Conservation (phyloP, 2,329 filamentous ascomycete genomes). For the Sordariomycetes sp. region DNA sequence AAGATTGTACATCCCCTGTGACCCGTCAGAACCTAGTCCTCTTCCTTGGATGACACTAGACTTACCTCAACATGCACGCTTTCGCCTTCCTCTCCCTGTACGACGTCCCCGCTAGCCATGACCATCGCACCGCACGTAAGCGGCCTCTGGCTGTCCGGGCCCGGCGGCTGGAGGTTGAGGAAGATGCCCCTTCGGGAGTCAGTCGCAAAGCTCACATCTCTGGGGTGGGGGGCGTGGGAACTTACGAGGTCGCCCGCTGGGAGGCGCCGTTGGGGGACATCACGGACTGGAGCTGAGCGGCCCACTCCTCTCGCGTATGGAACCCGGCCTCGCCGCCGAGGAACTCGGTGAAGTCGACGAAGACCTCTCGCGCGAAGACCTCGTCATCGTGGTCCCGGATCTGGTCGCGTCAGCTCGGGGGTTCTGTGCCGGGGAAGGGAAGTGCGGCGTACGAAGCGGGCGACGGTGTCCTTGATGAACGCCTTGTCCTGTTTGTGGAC, state of each 20-base stretch:
- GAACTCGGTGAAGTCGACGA: not conserved
- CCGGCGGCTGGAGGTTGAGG: not conserved
- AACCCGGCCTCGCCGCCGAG: not conserved
- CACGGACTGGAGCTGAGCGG: not conserved
- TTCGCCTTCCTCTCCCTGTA: not conserved
- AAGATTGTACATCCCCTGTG: not conserved
- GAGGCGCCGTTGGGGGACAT: not conserved
- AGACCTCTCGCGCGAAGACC: not conserved
- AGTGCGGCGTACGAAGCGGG: not conserved
- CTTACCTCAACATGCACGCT: not conserved
- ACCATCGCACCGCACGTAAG: not conserved
- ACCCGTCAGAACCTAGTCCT: not conserved
- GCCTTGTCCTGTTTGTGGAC: not conserved
- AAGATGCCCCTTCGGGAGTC: not conserved
- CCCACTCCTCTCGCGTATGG: not conserved
- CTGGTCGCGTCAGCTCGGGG: not conserved
- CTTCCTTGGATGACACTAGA: not conserved
- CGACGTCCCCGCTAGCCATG: not conserved
- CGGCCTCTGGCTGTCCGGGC: not conserved
- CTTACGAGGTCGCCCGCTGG: not conserved
- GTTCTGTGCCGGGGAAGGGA: not conserved
- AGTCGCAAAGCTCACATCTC: not conserved
- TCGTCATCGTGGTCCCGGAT: not conserved
- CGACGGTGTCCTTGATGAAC: not conserved
- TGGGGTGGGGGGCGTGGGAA: not conserved